A percentile compares a stretch with the other conserved stretches of the same genome.
Evolutionary conservation across 495 filamentous ascomycete genomes (phyloP).

Genomic region (Margaritispora aquatica): DNA sequence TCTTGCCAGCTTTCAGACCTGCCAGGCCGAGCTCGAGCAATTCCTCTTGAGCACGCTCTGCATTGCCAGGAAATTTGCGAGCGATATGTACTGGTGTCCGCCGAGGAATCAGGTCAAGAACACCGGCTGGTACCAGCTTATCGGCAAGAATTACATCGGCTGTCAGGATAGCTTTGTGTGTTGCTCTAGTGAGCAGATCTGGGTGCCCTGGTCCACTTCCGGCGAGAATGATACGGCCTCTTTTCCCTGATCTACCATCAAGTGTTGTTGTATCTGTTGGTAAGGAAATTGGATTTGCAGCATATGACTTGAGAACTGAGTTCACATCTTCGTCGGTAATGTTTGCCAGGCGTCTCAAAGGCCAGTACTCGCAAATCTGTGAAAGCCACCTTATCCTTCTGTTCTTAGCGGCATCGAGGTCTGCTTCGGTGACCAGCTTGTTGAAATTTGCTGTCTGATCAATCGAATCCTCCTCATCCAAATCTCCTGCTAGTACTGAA

Average conservation of each 20-base stretch:
- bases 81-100: constrained; percentile 87
- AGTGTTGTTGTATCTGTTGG: constrained; percentile 2
- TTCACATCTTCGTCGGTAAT: constrained; percentile 77
- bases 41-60: constrained; percentile 88
- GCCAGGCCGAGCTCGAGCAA: constrained; percentile 73
- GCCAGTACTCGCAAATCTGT: constrained; percentile 99
- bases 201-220: constrained; percentile 94
- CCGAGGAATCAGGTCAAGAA: constrained; percentile 84
- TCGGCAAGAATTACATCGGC: constrained; percentile 91
- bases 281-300: constrained; percentile 12
- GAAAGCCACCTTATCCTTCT: constrained; percentile 87
- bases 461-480: constrained; percentile 72
- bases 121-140: constrained; percentile 86
- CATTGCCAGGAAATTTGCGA: constrained; percentile 95
- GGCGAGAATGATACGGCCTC: constrained; percentile 76
- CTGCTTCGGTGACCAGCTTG: constrained; percentile 64
- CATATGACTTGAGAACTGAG: constrained; percentile 62
- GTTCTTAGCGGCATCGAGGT: constrained; percentile 66
- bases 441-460: constrained; percentile 91
- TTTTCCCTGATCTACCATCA: constrained; percentile 13
- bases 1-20: constrained; percentile 63
- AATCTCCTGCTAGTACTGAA: constrained; percentile 29
- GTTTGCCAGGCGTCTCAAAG: constrained; percentile 69
- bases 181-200: constrained; percentile 82
- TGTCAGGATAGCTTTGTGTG: constrained; percentile 73